Percentiles rank a stretch among this genome's conserved stretches.
Evolutionary conservation across 495 filamentous ascomycete species (phyloP).

Genomic region (Xylaria bambusicola): DNA sequence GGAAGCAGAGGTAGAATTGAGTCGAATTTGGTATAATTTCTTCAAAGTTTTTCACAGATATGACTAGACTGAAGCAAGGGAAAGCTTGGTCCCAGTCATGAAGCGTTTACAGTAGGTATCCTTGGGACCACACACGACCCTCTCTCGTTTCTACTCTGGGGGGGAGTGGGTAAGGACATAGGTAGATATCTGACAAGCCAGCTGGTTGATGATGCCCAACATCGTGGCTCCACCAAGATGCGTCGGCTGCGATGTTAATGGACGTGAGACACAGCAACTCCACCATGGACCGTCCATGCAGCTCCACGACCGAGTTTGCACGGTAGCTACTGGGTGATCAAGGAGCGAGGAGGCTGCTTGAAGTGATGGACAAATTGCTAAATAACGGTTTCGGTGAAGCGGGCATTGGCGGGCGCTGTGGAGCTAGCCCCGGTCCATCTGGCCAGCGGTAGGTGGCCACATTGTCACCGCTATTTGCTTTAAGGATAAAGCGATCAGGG

Average conservation of each 20-base stretch:
- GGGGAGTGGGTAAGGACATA: constrained; percentile 23
- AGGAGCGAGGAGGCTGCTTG: constrained; percentile 15
- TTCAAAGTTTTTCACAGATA: constrained; percentile 7
- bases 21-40: constrained; percentile 4
- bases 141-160: constrained; percentile 26
- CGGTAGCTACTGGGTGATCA: constrained; percentile 19
- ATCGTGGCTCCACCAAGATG: constrained; percentile 36
- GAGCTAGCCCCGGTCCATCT: constrained; percentile 25
- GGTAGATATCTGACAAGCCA: constrained; percentile 24
- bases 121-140: constrained; percentile 23
- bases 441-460: constrained; percentile 34
- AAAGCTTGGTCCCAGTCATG: not conserved
- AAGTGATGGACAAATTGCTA: not conserved
- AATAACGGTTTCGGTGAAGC: constrained; percentile 31
- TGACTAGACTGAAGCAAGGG: constrained; percentile 13
- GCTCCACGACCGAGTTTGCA: constrained; percentile 18
- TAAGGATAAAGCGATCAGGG: constrained; percentile 13
- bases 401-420: constrained; percentile 25
- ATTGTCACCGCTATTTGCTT: constrained; percentile 39
- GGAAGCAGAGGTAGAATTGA: constrained; percentile 4
- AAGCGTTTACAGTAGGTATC: not conserved
- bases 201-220: constrained; percentile 40
- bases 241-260: constrained; percentile 34
- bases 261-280: constrained; percentile 22
- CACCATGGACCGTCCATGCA: constrained; percentile 31